Conservation (phyloP, 805 yeast genomes). For the Pichia kluyveri region DNA sequence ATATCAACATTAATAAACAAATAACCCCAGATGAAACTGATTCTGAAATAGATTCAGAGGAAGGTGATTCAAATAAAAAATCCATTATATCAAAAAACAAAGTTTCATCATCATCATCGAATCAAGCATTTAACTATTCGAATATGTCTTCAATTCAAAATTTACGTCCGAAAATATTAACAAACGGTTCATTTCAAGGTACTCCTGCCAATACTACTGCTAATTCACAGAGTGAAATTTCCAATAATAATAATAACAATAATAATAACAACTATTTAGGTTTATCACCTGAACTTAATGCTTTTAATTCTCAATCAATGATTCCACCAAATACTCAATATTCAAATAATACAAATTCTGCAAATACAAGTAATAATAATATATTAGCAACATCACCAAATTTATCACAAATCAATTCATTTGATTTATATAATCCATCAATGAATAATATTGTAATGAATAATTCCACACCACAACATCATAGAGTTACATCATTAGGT, state of each 20-base stretch:
- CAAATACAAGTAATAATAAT: background rate
- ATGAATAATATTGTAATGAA: background rate
- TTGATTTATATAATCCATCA: slow-evolving; percentile 6
- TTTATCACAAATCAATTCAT: slow-evolving; percentile 5
- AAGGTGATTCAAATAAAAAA: background rate
- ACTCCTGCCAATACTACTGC: background rate
- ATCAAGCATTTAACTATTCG: background rate
- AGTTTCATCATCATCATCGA: background rate
- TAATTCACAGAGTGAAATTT: background rate
- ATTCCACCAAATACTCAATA: background rate
- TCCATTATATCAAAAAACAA: background rate
- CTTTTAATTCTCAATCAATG: too few relatives aligned
- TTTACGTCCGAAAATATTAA: slow-evolving; percentile 3
- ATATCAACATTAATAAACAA: background rate
- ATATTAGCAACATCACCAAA: slow-evolving; percentile 7
- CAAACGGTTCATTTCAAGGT: slow-evolving; percentile 5
- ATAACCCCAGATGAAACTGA: background rate
- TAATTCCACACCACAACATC: slow-evolving; percentile 7
- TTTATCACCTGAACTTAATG: background rate
- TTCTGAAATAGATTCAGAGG: background rate
- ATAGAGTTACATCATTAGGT: slow-evolving; percentile 13
- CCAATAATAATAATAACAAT: background rate
- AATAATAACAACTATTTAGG: background rate
- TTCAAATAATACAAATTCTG: background rate
- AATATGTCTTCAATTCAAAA: background rate